These are phyloP conservation scores for Setaria italica DNA, from an alignment of 202 grass and related monocot species.

Conservation along the genomic window DNA sequence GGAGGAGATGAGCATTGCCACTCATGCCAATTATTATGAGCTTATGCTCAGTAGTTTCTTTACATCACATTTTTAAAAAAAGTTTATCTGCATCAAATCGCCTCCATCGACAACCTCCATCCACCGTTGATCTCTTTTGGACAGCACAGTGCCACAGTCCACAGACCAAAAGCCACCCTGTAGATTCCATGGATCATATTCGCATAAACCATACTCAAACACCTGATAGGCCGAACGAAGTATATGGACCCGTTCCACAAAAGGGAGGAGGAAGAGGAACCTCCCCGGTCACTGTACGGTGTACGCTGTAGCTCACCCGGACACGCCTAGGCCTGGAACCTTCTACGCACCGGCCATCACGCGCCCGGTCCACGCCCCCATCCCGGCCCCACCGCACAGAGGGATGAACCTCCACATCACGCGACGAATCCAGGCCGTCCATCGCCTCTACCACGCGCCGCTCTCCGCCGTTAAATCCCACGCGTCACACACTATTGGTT, in stretches of 20 bases:
- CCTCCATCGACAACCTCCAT: not conserved
- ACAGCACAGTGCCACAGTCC: not conserved
- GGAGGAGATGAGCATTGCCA: too few species aligned
- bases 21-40: too few species aligned
- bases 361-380: not conserved
- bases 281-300: not conserved
- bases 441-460: not conserved
- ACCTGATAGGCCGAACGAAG: not conserved
- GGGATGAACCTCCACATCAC: slow-evolving; percentile 11
- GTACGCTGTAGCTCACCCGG: not conserved
- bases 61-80: too few species aligned
- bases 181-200: slow-evolving; percentile 23
- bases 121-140: not conserved
- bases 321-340: slow-evolving; percentile 36
- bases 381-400: slow-evolving; percentile 11
- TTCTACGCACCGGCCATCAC: slow-evolving; percentile 13
- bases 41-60: too few species aligned
- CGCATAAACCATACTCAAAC: slow-evolving; percentile 7
- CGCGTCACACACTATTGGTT: slow-evolving; percentile 13
- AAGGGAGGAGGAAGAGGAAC: not conserved
- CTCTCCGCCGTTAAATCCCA: slow-evolving; percentile 43
- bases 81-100: too few species aligned
- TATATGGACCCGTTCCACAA: not conserved
- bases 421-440: slow-evolving; percentile 49
- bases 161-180: not conserved